These are phyloP conservation scores for Spencermartinsiella ligniputridi DNA, from an alignment of 1,139 yeast genomes.

Conservation along the genomic window DNA sequence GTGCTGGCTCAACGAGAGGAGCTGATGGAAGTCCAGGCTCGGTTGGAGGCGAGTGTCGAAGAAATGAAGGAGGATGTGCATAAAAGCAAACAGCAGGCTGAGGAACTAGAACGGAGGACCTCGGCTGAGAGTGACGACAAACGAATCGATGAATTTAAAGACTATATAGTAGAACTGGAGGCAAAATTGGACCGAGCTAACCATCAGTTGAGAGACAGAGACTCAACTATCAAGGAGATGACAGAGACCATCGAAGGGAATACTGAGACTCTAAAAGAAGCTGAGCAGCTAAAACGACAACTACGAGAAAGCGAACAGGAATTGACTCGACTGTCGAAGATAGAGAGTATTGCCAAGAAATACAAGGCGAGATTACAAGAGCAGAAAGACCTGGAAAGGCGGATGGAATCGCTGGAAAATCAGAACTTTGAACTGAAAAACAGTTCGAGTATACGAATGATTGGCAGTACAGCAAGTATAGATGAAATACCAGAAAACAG, in stretches of 20 bases:
- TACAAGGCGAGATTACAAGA: slow-evolving; percentile 19
- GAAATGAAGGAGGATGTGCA: slow-evolving; percentile 3
- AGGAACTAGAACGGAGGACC: slow-evolving; percentile 3
- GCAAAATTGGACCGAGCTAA: slow-evolving; percentile 6
- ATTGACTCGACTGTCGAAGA: slow-evolving; percentile 11
- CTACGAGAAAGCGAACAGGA: slow-evolving; percentile 15
- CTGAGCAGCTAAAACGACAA: slow-evolving; percentile 11
- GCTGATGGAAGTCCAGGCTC: slow-evolving; percentile 1
- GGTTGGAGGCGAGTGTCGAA: slow-evolving; percentile 1
- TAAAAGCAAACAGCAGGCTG: background rate
- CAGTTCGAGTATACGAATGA: background rate
- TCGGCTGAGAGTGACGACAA: slow-evolving; percentile 2
- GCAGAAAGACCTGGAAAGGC: slow-evolving; percentile 13
- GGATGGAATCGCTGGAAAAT: slow-evolving; percentile 14
- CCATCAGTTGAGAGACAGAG: slow-evolving; percentile 8
- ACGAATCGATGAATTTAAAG: slow-evolving; percentile 3
- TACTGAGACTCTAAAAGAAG: slow-evolving; percentile 2
- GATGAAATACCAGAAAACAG: background rate
- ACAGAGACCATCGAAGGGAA: slow-evolving; percentile 4
- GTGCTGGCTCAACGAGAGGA: slow-evolving; percentile 11
- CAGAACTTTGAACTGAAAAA: slow-evolving; percentile 13
- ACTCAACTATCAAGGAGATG: slow-evolving; percentile 13
- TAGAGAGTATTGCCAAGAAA: slow-evolving; percentile 17
- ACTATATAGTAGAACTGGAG: slow-evolving; percentile 15
- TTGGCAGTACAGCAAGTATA: background rate